phyloP scores from a whole-genome alignment of 306 rosid genomes.

The Abrus precatorius region DNA sequence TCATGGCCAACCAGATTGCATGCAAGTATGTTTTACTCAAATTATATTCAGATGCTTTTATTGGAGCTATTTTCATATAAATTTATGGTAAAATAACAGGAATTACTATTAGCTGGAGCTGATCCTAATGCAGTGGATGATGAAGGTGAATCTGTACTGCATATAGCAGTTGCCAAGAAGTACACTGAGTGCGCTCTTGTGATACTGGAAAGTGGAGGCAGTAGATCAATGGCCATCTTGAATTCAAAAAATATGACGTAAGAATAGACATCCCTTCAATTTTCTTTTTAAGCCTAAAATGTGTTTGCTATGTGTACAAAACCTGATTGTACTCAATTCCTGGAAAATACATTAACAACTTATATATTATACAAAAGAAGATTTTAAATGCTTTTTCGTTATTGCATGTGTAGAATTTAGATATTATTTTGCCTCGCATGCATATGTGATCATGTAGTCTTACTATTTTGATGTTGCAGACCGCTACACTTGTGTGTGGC shows the following conservation, averaged over 20 bases:
- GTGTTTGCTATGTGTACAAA: background rate
- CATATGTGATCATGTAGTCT: constrained; percentile 17
- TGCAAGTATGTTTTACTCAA: constrained; percentile 69
- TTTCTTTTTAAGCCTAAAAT: background rate
- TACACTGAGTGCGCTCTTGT: constrained; percentile 82
- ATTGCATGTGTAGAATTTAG: background rate
- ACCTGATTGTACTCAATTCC: background rate
- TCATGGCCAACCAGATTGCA: constrained; percentile 91
- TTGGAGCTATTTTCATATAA: constrained; percentile 24
- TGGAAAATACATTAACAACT: background rate
- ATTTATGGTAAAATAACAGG: constrained; percentile 55
- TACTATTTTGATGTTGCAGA: constrained; percentile 52
- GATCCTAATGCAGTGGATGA: constrained; percentile 89
- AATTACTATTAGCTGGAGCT: constrained; percentile 80
- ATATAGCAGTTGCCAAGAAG: constrained; percentile 78
- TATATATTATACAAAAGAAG: background rate
- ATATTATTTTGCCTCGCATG: constrained; percentile 7
- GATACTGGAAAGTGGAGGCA: constrained; percentile 81
- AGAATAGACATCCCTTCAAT: constrained; percentile 40
- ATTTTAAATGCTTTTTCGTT: constrained; percentile 5
- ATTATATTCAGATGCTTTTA: constrained; percentile 31
- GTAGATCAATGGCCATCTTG: constrained; percentile 76
- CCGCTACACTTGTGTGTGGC: constrained; percentile 84
- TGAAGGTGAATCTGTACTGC: constrained; percentile 86
- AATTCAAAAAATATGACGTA: constrained; percentile 79